Conservation (phyloP, 352 stramenopile genomes). For the Phytophthora sojae region DNA sequence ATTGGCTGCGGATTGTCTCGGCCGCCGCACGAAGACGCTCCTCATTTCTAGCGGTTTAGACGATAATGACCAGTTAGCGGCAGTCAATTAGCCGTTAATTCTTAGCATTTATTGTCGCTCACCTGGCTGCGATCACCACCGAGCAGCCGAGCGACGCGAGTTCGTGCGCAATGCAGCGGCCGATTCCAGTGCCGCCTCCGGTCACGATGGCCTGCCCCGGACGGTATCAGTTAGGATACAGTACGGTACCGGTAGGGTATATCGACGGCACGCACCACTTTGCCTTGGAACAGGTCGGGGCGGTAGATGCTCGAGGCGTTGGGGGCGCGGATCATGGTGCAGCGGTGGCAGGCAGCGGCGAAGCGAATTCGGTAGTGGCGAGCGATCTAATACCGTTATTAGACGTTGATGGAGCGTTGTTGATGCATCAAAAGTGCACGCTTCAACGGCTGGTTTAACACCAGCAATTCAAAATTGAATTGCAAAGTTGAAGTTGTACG, state of each 20-base stretch:
- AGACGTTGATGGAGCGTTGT: slow-evolving; percentile 19
- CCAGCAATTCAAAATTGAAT: slow-evolving; percentile 30
- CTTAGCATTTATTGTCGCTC: neutral
- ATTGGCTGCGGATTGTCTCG: slow-evolving; percentile 59
- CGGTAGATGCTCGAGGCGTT: slow-evolving; percentile 69
- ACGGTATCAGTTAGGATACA: neutral
- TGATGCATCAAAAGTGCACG: slow-evolving; percentile 8
- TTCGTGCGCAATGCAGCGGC: slow-evolving; percentile 83
- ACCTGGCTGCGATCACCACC: slow-evolving; percentile 87
- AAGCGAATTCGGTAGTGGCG: slow-evolving; percentile 25
- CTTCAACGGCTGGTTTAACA: slow-evolving; percentile 6
- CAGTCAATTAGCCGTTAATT: neutral
- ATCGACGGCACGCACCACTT: slow-evolving; percentile 65
- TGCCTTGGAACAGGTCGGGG: slow-evolving; percentile 69
- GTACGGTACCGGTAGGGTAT: neutral
- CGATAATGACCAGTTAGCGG: neutral
- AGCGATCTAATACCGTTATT: neutral
- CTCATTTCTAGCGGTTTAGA: slow-evolving; percentile 53
- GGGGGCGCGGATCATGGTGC: slow-evolving; percentile 57
- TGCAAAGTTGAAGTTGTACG: slow-evolving; percentile 27
- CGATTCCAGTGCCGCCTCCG: slow-evolving; percentile 88
- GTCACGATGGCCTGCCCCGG: slow-evolving; percentile 78
- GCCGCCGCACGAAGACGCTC: slow-evolving; percentile 68
- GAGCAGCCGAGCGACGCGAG: slow-evolving; percentile 77
- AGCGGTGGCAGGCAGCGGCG: neutral